Base-by-base conservation (phyloP, 2,329 filamentous ascomycete species). In the Stemphylium vesicarium region DNA sequence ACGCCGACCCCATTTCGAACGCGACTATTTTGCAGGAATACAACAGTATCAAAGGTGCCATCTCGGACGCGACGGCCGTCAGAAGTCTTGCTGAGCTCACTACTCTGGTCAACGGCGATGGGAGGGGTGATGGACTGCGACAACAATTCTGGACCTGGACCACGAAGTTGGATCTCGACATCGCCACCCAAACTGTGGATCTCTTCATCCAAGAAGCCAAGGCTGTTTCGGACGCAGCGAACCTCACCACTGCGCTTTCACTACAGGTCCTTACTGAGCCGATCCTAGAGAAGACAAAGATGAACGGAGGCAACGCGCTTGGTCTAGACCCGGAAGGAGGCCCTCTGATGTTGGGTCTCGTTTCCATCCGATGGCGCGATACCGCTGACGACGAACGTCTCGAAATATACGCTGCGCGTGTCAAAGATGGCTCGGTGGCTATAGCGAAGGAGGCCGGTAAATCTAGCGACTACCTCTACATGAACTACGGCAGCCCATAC, bases 401-500 rank as follows among this genome's bases (percentile, higher is more conserved):
- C 13, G 46, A 71, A 13, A 32, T 56, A 8, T 64, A 63, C 12
- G 51, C 59, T 15, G 51, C 54, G 6, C 57, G 48, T 3, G 50
- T 73, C 39, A 60, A 59, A 40, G 50, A 60, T 6, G 54, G 62
- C 3, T 41, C 43, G 1, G n/a, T 53, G 3, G 53, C 50, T 16
- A 50, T 35, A 5, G 61, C 59, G 1, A 53, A 55, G 13, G 54
- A 45, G 0, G 35, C 35, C 10, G 60, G 53, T 26, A 59, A 57
- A 22, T 24, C 47, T 4, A 35, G 33, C 20, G 35, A 53, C 2
- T 60, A 75, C 48, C 45, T 80, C 24, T 82, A 81, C 63, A 77
- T 81, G 75, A 81, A 81, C 59, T 81, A 82, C 55, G 80, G 75
- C 9, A 75, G 71, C 44, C 68, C 71, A 47, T 77, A 67, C 53